phyloP scores from a whole-genome alignment of 164 flowering plant species.

The Vitis cinerea region DNA sequence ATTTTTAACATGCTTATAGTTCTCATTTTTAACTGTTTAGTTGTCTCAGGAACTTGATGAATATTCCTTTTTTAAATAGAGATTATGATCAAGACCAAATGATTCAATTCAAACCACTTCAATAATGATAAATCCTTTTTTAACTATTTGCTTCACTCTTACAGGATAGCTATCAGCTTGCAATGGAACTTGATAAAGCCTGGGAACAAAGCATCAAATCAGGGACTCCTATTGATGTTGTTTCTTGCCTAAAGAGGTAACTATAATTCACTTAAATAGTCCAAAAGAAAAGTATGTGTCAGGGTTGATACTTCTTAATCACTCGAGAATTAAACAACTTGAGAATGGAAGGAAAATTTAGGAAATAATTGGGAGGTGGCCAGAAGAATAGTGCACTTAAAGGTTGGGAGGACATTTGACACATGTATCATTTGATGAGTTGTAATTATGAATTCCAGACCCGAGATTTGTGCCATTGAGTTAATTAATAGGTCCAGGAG shows the following conservation, averaged over 20 bases:
- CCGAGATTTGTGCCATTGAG: not conserved
- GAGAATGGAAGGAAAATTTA: not conserved
- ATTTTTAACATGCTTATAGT: not conserved
- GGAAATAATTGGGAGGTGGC: not conserved
- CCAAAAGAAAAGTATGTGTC: no score
- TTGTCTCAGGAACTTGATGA: not conserved
- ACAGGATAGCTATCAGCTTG: constrained; percentile 91
- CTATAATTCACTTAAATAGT: not conserved
- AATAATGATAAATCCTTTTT: not conserved
- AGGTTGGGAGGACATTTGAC: not conserved
- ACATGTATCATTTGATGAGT: not conserved
- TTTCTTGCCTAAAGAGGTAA: constrained; percentile 70
- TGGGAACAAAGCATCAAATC: constrained; percentile 52
- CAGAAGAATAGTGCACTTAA: not conserved
- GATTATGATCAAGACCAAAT: not conserved
- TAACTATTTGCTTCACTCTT: constrained; percentile 10
- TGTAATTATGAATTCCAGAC: not conserved
- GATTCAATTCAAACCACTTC: not conserved
- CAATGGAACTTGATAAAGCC: constrained; percentile 83
- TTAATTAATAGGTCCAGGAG: not conserved
- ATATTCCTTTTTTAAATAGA: not conserved
- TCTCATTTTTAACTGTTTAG: not conserved
- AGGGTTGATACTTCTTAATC: not conserved
- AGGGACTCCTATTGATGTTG: constrained; percentile 58
- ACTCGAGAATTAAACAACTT: not conserved